Evolutionary conservation across 2,329 filamentous ascomycete genomes (phyloP).

Genomic region (Clarireedia monteithiana): DNA sequence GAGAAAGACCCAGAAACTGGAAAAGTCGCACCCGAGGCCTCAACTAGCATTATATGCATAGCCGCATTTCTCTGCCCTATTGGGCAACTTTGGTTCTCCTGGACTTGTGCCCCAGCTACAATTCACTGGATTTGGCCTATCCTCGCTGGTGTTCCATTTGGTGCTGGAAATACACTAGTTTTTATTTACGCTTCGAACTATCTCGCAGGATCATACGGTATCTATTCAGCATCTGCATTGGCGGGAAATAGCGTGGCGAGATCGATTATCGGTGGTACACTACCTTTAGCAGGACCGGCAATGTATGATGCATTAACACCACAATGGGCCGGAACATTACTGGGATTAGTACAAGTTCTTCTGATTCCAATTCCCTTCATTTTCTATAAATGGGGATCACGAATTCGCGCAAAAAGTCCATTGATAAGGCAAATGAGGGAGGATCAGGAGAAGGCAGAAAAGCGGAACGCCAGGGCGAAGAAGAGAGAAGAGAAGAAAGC

Average conservation of each 20-base stretch:
- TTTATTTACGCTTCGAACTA: constrained; percentile 84
- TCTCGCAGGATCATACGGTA: constrained; percentile 68
- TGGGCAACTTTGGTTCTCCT: constrained; percentile 80
- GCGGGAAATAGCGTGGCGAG: constrained; percentile 73
- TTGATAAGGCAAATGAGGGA: constrained; percentile 33
- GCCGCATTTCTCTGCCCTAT: constrained; percentile 66
- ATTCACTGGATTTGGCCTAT: constrained; percentile 82
- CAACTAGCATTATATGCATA: constrained; percentile 71
- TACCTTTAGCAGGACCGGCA: constrained; percentile 66
- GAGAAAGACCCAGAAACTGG: constrained; percentile 68
- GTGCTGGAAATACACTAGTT: constrained; percentile 64
- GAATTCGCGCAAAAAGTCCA: constrained; percentile 44
- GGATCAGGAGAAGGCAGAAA: constrained; percentile 25
- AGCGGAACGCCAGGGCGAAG: constrained; percentile 16
- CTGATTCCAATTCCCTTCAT: constrained; percentile 75
- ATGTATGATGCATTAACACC: constrained; percentile 65
- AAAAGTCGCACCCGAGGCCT: constrained; percentile 67
- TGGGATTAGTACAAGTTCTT: constrained; percentile 64
- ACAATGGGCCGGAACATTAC: constrained; percentile 71
- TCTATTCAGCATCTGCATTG: constrained; percentile 74
- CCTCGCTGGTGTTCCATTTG: constrained; percentile 71
- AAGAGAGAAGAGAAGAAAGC: constrained; percentile 10
- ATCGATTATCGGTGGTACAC: constrained; percentile 64
- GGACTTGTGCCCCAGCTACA: constrained; percentile 70
- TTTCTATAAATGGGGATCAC: constrained; percentile 58